Evolutionary conservation across 345 rosid species (phyloP).

Genomic region (Salix purpurea): DNA sequence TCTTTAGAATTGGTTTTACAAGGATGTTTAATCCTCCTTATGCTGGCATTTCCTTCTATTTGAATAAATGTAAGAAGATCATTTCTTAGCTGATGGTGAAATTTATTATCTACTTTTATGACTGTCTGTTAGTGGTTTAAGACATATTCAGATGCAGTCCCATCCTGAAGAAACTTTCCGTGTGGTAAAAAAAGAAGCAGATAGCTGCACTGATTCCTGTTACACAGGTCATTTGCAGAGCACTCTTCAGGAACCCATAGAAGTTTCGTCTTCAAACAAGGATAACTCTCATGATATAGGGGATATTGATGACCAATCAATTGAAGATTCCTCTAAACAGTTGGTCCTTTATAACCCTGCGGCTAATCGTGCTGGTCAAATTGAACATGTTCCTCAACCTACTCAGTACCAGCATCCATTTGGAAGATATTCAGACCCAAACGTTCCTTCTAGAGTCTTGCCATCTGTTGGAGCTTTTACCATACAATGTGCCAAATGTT

Average conservation of each 20-base stretch:
- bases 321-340: constrained; percentile 45
- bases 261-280: constrained; percentile 30
- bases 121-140: constrained; percentile 7
- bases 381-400: constrained; percentile 30
- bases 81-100: not conserved
- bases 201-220: constrained; percentile 24
- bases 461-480: constrained; percentile 89
- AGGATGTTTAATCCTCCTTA: not conserved
- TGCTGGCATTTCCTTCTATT: not conserved
- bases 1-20: too few relatives aligned
- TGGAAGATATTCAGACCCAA: constrained; percentile 20
- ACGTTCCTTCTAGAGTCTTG: constrained; percentile 33
- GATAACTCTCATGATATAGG: constrained; percentile 31
- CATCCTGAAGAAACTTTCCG: constrained; percentile 27
- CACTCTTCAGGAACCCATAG: constrained; percentile 21
- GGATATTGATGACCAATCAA: constrained; percentile 19
- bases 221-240: constrained; percentile 20
- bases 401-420: constrained; percentile 15
- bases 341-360: constrained; percentile 59
- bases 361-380: constrained; percentile 30
- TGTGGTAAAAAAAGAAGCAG: constrained; percentile 37
- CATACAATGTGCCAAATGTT: constrained; percentile 81
- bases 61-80: not conserved
- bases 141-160: constrained; percentile 41
- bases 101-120: not conserved